Conservation (phyloP, 148 eudicot genomes). For the Fagopyrum esculentum region DNA sequence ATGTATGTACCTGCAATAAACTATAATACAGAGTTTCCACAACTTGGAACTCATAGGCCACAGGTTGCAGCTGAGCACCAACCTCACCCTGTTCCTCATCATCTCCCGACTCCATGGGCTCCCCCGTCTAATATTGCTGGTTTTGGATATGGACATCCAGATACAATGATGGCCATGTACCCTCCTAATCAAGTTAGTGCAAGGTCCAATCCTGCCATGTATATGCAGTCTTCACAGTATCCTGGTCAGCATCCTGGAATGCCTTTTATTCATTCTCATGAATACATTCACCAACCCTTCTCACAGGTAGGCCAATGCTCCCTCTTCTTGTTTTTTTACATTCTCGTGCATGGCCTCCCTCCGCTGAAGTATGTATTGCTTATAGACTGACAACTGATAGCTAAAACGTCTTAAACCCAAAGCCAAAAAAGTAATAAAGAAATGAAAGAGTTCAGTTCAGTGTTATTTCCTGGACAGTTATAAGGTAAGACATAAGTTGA, state of each 20-base stretch:
- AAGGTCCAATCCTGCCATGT: slow-evolving; percentile 59
- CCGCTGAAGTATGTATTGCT: too few relatives aligned
- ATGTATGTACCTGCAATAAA: slow-evolving; percentile 79
- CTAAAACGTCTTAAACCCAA: too few relatives aligned
- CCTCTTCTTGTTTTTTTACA: background rate
- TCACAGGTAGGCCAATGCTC: slow-evolving; percentile 41
- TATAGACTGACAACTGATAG: too few relatives aligned
- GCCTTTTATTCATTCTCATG: slow-evolving; percentile 74
- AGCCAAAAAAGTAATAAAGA: too few relatives aligned
- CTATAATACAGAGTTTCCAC: slow-evolving; percentile 95
- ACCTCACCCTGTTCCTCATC: slow-evolving; percentile 58
- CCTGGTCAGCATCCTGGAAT: slow-evolving; percentile 66
- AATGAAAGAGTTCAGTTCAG: background rate
- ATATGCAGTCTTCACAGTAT: slow-evolving; percentile 68
- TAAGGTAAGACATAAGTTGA: background rate
- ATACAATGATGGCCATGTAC: slow-evolving; percentile 43
- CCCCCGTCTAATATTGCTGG: slow-evolving; percentile 43
- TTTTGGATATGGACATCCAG: slow-evolving; percentile 52
- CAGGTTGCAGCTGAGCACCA: slow-evolving; percentile 28
- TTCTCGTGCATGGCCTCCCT: background rate
- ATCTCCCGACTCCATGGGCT: slow-evolving; percentile 45
- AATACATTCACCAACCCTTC: slow-evolving; percentile 61
- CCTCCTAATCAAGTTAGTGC: slow-evolving; percentile 50
- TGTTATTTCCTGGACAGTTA: background rate
- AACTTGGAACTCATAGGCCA: slow-evolving; percentile 68